Percentiles rank a stretch among this genome's conserved stretches.
Evolutionary conservation across 2,329 filamentous ascomycete genomes (phyloP).

Genomic region (Leptographium radiaticola): DNA sequence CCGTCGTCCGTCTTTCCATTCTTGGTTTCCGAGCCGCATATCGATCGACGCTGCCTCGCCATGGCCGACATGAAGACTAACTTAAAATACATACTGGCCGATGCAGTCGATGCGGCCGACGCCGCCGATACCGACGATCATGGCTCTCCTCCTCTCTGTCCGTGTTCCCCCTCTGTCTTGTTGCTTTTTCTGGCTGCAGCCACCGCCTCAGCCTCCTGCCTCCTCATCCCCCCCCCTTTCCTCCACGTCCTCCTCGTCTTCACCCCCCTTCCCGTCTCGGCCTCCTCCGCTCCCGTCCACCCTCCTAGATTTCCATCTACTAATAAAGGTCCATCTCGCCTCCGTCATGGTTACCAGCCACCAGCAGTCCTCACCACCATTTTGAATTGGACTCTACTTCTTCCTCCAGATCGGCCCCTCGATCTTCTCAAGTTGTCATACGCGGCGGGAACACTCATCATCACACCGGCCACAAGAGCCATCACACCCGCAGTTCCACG

Average conservation of each 20-base stretch:
- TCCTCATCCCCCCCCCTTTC: not conserved
- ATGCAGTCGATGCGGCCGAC: not conserved
- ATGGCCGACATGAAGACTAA: not conserved
- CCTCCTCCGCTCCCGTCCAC: not conserved
- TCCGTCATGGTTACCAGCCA: not conserved
- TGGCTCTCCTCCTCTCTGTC: not conserved
- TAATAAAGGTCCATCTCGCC: not conserved
- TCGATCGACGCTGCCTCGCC: not conserved
- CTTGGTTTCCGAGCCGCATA: not conserved
- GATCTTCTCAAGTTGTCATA: not conserved
- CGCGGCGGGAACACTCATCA: not conserved
- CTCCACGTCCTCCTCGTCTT: not conserved
- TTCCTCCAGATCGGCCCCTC: not conserved
- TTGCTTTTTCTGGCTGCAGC: not conserved
- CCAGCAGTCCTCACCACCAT: not conserved
- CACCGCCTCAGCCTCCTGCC: not conserved
- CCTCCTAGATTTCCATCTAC: not conserved
- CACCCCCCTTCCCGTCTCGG: not conserved
- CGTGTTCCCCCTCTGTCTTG: not conserved
- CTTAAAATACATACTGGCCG: conserved; percentile 1
- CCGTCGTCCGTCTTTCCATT: not conserved
- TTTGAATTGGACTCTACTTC: not conserved
- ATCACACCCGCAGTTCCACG: not conserved
- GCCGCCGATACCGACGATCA: not conserved
- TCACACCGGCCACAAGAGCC: not conserved